A percentile compares a stretch with the other conserved stretches of the same genome.
Evolutionary conservation across 495 filamentous ascomycete species (phyloP).

Genomic region (Peziza echinospora): DNA sequence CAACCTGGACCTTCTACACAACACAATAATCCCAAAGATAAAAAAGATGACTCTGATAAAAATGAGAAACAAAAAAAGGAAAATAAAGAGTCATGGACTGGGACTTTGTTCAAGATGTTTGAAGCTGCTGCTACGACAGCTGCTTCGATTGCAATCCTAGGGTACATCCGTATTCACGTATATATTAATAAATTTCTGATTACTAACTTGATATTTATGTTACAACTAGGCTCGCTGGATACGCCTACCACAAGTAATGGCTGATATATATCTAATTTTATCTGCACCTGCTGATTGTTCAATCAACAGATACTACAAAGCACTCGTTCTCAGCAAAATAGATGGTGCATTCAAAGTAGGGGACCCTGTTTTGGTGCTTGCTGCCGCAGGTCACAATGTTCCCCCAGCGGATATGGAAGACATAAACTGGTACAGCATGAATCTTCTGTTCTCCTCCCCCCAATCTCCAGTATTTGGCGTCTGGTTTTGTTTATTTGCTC

Average conservation of each 20-base stretch:
- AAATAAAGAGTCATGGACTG: conserved; percentile 18
- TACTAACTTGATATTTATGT: background rate
- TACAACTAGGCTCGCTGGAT: conserved; percentile 44
- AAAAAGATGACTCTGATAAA: background rate
- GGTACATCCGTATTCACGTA: conserved; percentile 26
- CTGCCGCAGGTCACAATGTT: conserved; percentile 41
- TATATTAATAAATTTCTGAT: conserved; percentile 8
- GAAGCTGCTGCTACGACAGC: conserved; percentile 71
- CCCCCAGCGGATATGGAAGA: conserved; percentile 16
- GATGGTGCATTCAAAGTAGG: conserved; percentile 81
- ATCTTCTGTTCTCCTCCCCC: background rate
- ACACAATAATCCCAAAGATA: background rate
- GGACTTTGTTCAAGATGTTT: conserved; percentile 52
- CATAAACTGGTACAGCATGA: conserved; percentile 1
- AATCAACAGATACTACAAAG: conserved; percentile 61
- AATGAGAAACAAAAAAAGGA: background rate
- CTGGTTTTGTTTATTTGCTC: too few species aligned
- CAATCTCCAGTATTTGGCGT: background rate
- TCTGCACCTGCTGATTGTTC: too few species aligned
- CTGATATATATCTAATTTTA: too few species aligned
- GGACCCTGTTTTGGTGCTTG: conserved; percentile 76
- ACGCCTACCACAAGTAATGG: conserved; percentile 43
- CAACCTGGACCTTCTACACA: background rate
- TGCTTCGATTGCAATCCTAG: conserved; percentile 65
- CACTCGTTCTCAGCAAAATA: conserved; percentile 70